Evolutionary conservation across 2,329 filamentous ascomycete genomes (phyloP), one percentile per base, ranked within the genome.

Genomic region (Coniosporium tulheliwenetii): DNA sequence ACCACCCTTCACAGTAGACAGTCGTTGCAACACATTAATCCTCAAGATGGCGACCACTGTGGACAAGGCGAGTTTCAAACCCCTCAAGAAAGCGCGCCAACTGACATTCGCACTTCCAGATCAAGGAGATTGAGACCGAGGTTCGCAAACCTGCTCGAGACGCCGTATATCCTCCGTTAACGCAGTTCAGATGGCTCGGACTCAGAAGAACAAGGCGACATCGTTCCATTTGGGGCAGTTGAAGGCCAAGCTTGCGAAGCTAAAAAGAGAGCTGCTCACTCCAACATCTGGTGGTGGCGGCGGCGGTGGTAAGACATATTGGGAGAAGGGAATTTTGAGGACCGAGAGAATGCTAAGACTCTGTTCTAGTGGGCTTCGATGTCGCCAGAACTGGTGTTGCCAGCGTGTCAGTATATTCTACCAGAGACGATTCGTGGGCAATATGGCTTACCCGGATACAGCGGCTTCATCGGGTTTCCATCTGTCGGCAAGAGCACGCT

Each of bases 401-500:
- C 49, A 93, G 85, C 70, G 79, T 98, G 61, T 71, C 64, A 54
- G 67, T 69, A 15, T 10, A 38, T 5, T 19, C 16, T 13, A 8
- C 12, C 33, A n/a, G 32, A 15, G 15, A 36, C 10, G 30, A 8
- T 15, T 9, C 26, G 40, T 10, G 36, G n/a, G 12, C 10, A 40
- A 14, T 30, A 14, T 30, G n/a, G 5, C 13, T 37, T 42, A 14
- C 44, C 36, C 37, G 30, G 38, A 26, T 39, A 16, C 39, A 58
- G 49, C 55, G 89, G 89, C 36, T 96, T 96, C 65, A 95, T 96
- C 57, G 91, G 91, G 30, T 98, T 98, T 56, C 91, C 91, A 1
- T 98, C 91, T 1, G 91, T 98, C 47, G 91, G 91, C 46, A 98
- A 98, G 68, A 94, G 85, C 73, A 98, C 91, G 39, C 71, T 98